Base-by-base conservation (phyloP, 1,284 basidiomycete species). In the Lentinus polychrous region DNA sequence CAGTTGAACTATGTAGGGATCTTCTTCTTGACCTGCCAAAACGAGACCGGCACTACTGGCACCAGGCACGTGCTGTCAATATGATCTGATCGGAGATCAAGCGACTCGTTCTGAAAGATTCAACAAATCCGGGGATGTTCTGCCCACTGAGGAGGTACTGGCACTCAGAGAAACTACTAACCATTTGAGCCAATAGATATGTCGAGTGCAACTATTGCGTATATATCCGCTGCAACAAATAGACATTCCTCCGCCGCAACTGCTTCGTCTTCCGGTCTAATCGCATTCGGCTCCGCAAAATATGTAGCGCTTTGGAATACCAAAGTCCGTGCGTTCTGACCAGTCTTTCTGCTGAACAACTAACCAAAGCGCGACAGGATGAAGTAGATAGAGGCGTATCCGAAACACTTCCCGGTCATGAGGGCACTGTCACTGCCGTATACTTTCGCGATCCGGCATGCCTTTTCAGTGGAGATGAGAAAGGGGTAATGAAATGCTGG, bases 201-300 rank as follows among this genome's bases (percentile, higher is more conserved):
- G 59, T 63, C 63, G n/a, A 64, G 64, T 12, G 67, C 76, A 31
- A 63, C 65, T 2, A 66, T 68, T 6, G 66, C 76, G n/a, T 94
- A 94, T 65, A 83, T 91, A 44, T 75, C 90, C 1, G 80, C 88
- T 0, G 80, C 91, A 5, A 77, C 80, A 12, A 96, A 95, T 61
- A 76, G 92, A 31, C 79, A 84, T 60, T 74, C 78, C 37, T 76
- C 84, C 55, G 78, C 81, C 1, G 83, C 83, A 8, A 75, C 79
- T 59, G 65, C 76, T 2, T 78, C 78, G 1, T 59, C 66, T 1
- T 63, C 69, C 18, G 82, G 83, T 2, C 65, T 86, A 1, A 67
- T 91, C 34, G 88, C 83, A 0, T 93, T 88, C 56, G 94, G 86
- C 15, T 81, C 90, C 0, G 82, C 81, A n/a, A 83, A 74, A 49